phyloP scores from a whole-genome alignment of 2,329 filamentous ascomycete genomes.

The Aspergillus texensis region DNA sequence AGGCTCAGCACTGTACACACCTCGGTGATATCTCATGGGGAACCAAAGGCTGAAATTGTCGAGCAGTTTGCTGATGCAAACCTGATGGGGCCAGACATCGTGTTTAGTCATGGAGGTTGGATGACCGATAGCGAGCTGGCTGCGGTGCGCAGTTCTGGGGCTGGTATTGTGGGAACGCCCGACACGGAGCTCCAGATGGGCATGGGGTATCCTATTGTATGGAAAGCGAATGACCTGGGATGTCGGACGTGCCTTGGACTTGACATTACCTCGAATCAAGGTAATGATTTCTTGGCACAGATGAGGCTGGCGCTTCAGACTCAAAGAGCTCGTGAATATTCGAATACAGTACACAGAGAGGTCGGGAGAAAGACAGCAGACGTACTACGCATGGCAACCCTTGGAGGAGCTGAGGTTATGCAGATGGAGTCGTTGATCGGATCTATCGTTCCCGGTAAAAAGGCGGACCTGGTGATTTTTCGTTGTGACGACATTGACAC shows the following conservation, averaged over 20 bases:
- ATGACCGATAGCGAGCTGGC: slow-evolving; percentile 3
- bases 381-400: slow-evolving; percentile 6
- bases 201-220: slow-evolving; percentile 11
- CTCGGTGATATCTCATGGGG: neutral
- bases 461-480: slow-evolving; percentile 11
- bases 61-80: neutral
- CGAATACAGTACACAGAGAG: neutral
- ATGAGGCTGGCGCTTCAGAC: slow-evolving; percentile 9
- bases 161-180: slow-evolving; percentile 5
- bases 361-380: slow-evolving; percentile 2
- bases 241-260: slow-evolving; percentile 10
- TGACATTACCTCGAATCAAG: slow-evolving; percentile 12
- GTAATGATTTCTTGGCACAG: slow-evolving; percentile 8
- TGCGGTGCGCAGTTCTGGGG: neutral
- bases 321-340: slow-evolving; percentile 4
- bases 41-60: neutral
- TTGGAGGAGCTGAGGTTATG: slow-evolving; percentile 10
- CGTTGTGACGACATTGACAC: slow-evolving; percentile 12
- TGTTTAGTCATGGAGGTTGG: slow-evolving; percentile 8
- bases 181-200: slow-evolving; percentile 14
- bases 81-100: slow-evolving; percentile 3
- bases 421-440: slow-evolving; percentile 9
- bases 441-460: slow-evolving; percentile 7
- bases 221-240: neutral
- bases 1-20: slow-evolving; percentile 7